A percentile compares a stretch with the other conserved stretches of the same genome.
phyloP scores from a whole-genome alignment of 202 grass and related monocot species.

The Thinopyrum obtusiflorum region DNA sequence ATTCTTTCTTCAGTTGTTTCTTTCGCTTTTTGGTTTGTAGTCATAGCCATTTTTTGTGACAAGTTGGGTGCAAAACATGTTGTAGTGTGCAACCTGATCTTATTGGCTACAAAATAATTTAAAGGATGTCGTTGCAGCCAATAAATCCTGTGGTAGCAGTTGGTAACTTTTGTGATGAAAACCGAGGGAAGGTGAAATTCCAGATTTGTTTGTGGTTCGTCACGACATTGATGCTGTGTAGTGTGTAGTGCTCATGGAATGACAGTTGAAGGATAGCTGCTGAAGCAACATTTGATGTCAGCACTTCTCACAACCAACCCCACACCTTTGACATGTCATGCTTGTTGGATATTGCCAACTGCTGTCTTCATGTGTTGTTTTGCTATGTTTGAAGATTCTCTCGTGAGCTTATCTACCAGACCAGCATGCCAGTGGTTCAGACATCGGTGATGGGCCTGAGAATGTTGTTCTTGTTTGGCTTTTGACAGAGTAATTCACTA shows the following conservation, averaged over 20 bases:
- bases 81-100: background rate
- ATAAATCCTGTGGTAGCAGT: background rate
- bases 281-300: constrained; percentile 2
- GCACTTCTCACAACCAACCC: background rate
- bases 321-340: background rate
- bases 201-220: constrained; percentile 4
- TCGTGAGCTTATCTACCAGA: constrained; percentile 11
- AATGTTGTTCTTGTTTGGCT: constrained; percentile 13
- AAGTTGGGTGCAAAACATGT: background rate
- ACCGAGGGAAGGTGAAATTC: constrained; percentile 1
- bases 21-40: background rate
- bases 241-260: background rate
- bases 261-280: background rate
- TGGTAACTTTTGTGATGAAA: background rate
- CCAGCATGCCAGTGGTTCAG: constrained; percentile 17
- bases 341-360: constrained; percentile 14
- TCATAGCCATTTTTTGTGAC: background rate
- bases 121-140: background rate
- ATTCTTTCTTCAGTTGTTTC: background rate
- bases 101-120: background rate
- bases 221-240: background rate
- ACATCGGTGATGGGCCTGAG: constrained; percentile 7
- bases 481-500: background rate
- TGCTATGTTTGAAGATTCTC: background rate
- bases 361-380: background rate